Evolutionary conservation across 192 early-diverging fungal species (phyloP).

Genomic region (Bifiguratus adelaidae): DNA sequence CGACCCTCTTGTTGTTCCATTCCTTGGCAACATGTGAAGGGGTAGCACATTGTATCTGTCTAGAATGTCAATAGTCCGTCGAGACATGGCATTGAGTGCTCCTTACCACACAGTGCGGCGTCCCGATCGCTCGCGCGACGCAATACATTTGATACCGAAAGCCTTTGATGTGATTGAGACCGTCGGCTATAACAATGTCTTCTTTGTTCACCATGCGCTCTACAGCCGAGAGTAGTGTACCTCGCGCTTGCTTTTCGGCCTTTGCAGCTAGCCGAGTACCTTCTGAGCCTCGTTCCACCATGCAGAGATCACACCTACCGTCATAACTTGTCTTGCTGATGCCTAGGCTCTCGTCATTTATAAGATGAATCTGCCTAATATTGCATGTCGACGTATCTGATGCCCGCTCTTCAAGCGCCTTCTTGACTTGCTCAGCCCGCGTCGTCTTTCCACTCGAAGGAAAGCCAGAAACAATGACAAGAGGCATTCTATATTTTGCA

Average conservation of each 20-base stretch:
- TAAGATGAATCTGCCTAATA: conserved; percentile 39
- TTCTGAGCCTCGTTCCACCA: conserved; percentile 9
- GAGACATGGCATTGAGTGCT: not conserved
- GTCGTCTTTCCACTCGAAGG: conserved; percentile 89
- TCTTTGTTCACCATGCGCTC: conserved; percentile 76
- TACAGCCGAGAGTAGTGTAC: conserved; percentile 76
- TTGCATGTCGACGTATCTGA: conserved; percentile 13
- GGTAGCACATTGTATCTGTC: conserved; percentile 50
- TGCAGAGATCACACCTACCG: conserved; percentile 25
- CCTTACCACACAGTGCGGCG: conserved; percentile 74
- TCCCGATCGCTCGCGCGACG: conserved; percentile 71
- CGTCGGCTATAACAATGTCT: conserved; percentile 85
- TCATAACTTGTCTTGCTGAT: conserved; percentile 51
- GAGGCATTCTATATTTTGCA: too few relatives aligned
- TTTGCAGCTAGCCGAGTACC: conserved; percentile 11
- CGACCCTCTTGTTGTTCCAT: conserved; percentile 36
- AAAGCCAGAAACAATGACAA: conserved; percentile 79
- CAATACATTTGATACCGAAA: conserved; percentile 96
- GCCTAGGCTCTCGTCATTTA: conserved; percentile 72
- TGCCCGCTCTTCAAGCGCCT: conserved; percentile 34
- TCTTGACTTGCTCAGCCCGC: conserved; percentile 61
- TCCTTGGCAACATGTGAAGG: conserved; percentile 35
- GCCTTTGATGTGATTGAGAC: conserved; percentile 98
- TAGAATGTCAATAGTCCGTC: not conserved
- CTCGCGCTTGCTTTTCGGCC: conserved; percentile 88